A percentile compares a stretch with the other conserved stretches of the same genome.
Conservation (phyloP, 2,329 filamentous ascomycete species). For the Alternaria sp. region DNA sequence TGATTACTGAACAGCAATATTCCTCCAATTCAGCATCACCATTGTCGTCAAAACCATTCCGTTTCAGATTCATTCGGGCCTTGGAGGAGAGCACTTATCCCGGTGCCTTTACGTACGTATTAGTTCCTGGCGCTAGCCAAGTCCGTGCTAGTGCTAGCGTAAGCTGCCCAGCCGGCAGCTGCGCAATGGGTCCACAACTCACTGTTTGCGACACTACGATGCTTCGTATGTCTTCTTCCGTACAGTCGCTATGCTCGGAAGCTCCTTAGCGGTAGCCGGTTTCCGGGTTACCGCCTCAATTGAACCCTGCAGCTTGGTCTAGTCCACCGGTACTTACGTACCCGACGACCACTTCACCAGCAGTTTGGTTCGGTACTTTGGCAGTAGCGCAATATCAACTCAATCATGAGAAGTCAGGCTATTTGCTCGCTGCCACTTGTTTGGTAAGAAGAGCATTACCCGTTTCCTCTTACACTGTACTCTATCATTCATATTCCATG, state of each 20-base stretch:
- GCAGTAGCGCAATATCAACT: background rate
- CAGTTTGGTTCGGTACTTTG: background rate
- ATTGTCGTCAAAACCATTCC: background rate
- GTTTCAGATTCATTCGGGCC: background rate
- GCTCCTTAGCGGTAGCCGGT: background rate
- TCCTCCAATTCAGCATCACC: background rate
- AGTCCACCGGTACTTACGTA: background rate
- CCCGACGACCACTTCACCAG: background rate
- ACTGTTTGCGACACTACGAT: background rate
- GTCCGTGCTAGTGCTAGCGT: background rate
- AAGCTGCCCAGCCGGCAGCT: background rate
- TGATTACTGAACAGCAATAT: background rate
- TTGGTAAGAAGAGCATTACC: background rate
- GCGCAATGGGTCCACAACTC: background rate
- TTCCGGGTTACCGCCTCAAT: background rate
- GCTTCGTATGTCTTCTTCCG: background rate
- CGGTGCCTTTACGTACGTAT: background rate
- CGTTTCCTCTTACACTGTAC: background rate
- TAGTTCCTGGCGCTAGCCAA: background rate
- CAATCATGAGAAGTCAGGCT: background rate
- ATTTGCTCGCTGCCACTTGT: background rate
- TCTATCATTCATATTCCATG: background rate
- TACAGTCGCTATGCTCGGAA: background rate
- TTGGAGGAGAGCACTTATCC: background rate
- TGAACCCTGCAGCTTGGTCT: background rate